These are phyloP conservation scores for Aegilops bicornis DNA, from an alignment of 176 grass and related monocot species.

Conservation along the genomic window DNA sequence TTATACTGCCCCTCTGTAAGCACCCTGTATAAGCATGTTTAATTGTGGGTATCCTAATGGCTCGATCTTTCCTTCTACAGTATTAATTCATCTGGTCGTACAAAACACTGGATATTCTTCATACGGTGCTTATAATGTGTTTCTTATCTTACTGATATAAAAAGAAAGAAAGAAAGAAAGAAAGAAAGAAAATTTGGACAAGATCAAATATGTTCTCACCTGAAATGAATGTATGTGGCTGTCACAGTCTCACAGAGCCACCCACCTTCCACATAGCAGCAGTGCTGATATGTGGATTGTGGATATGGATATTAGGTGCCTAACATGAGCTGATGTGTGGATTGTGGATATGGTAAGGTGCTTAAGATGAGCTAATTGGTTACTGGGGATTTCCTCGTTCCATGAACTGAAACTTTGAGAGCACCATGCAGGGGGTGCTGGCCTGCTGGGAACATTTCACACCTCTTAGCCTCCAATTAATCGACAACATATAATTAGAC, in stretches of 20 bases:
- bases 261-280: background rate
- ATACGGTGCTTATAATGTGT: background rate
- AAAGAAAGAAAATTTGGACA: background rate
- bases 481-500: no score
- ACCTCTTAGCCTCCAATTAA: no score
- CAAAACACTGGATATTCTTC: background rate
- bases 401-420: background rate
- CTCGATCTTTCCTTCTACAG: background rate
- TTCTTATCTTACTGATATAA: background rate
- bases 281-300: background rate
- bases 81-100: background rate
- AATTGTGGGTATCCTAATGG: background rate
- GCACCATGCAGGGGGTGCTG: background rate
- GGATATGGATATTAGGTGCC: no score
- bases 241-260: background rate
- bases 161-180: background rate
- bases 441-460: background rate
- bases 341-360: background rate
- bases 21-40: background rate
- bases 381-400: slow-evolving; percentile 10
- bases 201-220: background rate
- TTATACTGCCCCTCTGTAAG: background rate
- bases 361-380: background rate
- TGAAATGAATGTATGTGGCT: background rate
- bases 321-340: background rate